phyloP scores from a whole-genome alignment of 2,329 filamentous ascomycete genomes.

The Neonectria hederae region DNA sequence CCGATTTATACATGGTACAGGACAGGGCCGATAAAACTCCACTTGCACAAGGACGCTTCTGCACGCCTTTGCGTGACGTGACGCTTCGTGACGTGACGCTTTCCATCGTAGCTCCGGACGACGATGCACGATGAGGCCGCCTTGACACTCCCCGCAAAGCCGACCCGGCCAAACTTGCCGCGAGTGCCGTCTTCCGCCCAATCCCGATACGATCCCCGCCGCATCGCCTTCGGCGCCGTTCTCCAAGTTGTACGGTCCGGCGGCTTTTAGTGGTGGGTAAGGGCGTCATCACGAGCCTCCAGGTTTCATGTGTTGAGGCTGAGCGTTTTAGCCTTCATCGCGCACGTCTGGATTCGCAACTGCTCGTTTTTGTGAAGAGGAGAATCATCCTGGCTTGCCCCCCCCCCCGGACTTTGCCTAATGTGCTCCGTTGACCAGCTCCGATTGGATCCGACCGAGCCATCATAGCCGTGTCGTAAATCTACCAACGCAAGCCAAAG shows the following conservation, averaged over 20 bases:
- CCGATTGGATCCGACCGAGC: background rate
- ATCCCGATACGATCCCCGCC: background rate
- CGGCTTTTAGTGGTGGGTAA: background rate
- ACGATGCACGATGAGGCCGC: background rate
- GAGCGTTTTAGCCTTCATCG: background rate
- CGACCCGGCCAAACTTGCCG: background rate
- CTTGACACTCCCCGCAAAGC: background rate
- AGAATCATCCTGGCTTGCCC: background rate
- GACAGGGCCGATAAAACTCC: constrained; percentile 5
- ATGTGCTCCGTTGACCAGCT: background rate
- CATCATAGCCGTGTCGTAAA: background rate
- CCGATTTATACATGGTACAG: too few species aligned
- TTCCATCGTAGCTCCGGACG: background rate
- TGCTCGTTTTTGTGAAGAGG: background rate
- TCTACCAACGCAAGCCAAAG: background rate
- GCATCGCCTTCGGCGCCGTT: background rate
- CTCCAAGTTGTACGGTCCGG: background rate
- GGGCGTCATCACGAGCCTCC: background rate
- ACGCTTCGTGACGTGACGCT: background rate
- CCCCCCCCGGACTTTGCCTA: background rate
- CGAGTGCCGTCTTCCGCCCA: background rate
- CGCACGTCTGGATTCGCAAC: background rate
- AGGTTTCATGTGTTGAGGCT: background rate
- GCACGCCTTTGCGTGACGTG: background rate
- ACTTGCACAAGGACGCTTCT: background rate